Percentiles rank a stretch among this genome's conserved stretches.
These are phyloP conservation scores for Saraca asoca DNA, from an alignment of 331 rosid genomes.

Conservation along the genomic window DNA sequence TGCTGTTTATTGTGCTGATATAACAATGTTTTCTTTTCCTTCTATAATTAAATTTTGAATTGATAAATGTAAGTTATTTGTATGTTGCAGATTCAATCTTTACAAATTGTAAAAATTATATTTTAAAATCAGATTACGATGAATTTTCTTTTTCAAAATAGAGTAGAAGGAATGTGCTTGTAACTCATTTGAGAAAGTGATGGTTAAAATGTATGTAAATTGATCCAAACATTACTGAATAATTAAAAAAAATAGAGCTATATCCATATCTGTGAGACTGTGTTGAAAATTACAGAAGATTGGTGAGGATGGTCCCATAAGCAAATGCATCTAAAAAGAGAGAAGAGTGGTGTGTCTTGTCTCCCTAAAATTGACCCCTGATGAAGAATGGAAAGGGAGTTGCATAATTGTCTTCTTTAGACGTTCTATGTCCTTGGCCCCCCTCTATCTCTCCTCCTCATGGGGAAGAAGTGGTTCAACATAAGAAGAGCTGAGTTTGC, in stretches of 20 bases:
- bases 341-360: constrained; percentile 63
- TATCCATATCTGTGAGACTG: constrained; percentile 13
- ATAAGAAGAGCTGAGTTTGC: constrained; percentile 49
- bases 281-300: constrained; percentile 47
- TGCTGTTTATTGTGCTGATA: constrained; percentile 50
- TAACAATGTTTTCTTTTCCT: constrained; percentile 25
- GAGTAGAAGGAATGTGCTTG: too few relatives aligned
- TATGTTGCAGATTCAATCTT: too few relatives aligned
- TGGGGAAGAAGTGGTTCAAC: constrained; percentile 54
- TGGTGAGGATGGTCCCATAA: constrained; percentile 53
- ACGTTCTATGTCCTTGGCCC: constrained; percentile 45
- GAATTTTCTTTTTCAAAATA: too few relatives aligned
- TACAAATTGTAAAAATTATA: too few relatives aligned
- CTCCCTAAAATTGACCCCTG: constrained; percentile 58
- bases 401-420: constrained; percentile 66
- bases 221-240: too few relatives aligned
- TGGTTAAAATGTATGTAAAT: too few relatives aligned
- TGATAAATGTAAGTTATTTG: too few relatives aligned
- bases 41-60: constrained; percentile 34
- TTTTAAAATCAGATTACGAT: too few relatives aligned
- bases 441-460: constrained; percentile 34
- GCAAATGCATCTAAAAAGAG: constrained; percentile 74
- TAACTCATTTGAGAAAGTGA: too few relatives aligned
- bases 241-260: too few relatives aligned
- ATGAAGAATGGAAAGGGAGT: constrained; percentile 63